Percentiles rank a stretch among this genome's conserved stretches.
phyloP scores from a whole-genome alignment of 1,284 basidiomycete species.

The Cutaneotrichosporon spelunceum region DNA sequence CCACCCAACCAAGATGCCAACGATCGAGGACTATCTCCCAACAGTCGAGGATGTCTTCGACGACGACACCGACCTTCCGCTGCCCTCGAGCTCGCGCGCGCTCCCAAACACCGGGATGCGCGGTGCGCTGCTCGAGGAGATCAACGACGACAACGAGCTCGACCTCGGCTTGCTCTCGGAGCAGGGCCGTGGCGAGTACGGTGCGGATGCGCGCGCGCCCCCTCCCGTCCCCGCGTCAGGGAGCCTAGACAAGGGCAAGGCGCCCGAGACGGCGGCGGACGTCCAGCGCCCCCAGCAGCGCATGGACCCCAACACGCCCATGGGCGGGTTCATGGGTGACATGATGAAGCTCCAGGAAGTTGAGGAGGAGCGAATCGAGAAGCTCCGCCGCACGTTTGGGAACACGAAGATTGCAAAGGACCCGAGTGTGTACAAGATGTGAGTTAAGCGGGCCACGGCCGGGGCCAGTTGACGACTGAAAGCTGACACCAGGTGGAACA shows the following conservation, averaged over 20 bases:
- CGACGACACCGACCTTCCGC: constrained; percentile 76
- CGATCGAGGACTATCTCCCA: constrained; percentile 32
- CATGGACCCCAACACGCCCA: constrained; percentile 47
- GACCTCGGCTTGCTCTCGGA: constrained; percentile 53
- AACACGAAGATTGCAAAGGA: constrained; percentile 37
- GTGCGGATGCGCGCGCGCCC: constrained; percentile 37
- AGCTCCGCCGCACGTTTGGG: constrained; percentile 45
- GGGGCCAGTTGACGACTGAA: neutral
- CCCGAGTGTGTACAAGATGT: constrained; percentile 48
- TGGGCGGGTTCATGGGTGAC: constrained; percentile 53
- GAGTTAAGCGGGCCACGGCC: constrained; percentile 15
- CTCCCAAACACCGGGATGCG: constrained; percentile 64
- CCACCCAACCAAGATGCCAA: neutral
- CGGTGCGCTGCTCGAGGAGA: constrained; percentile 74
- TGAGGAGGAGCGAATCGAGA: constrained; percentile 48
- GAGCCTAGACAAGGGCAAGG: constrained; percentile 33
- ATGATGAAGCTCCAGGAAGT: constrained; percentile 51
- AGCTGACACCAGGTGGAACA: constrained; percentile 68
- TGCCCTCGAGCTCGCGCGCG: constrained; percentile 54
- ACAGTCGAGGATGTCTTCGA: constrained; percentile 61
- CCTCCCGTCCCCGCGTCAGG: constrained; percentile 26
- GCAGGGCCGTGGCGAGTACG: constrained; percentile 51
- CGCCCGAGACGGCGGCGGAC: constrained; percentile 30
- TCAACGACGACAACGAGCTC: constrained; percentile 52
- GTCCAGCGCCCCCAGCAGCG: constrained; percentile 13